phyloP scores from a whole-genome alignment of 192 early-diverging fungal species.

The Coemansia sp. region DNA sequence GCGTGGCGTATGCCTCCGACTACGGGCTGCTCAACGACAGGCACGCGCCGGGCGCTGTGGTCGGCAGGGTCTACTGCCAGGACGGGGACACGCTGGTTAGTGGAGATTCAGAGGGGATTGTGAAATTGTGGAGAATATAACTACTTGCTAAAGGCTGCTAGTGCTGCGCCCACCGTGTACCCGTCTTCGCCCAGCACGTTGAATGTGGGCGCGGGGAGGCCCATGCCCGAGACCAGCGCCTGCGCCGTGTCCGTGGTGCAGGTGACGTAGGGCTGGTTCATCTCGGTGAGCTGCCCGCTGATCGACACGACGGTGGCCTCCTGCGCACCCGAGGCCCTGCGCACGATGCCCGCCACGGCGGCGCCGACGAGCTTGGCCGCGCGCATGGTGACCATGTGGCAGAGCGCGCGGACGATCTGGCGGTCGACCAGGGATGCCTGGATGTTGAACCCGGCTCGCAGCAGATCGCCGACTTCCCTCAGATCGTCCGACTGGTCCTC shows the following conservation, averaged over 20 bases:
- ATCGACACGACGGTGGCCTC: conserved; percentile 29
- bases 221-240: conserved; percentile 1
- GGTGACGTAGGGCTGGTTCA: conserved; percentile 52
- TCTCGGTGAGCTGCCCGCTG: conserved; percentile 51
- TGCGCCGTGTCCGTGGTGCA: conserved; percentile 33
- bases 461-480: conserved; percentile 63
- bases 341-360: conserved; percentile 60
- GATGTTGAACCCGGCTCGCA: conserved; percentile 71
- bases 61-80: conserved; percentile 17
- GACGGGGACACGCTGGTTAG: conserved; percentile 51
- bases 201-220: conserved; percentile 22
- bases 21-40: conserved; percentile 49
- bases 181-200: conserved; percentile 45
- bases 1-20: conserved; percentile 55
- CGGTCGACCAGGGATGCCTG: conserved; percentile 73
- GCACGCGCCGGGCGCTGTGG: conserved; percentile 36
- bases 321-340: conserved; percentile 9
- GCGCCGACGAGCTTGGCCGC: conserved; percentile 80
- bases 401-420: conserved; percentile 77
- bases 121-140: conserved; percentile 63
- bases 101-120: conserved; percentile 64
- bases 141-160: conserved; percentile 27
- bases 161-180: conserved; percentile 42
- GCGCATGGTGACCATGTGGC: conserved; percentile 80
- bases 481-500: conserved; percentile 69